Evolutionary conservation across 768 basidiomycete species (phyloP).

Genomic region (Russula dissimulans): DNA sequence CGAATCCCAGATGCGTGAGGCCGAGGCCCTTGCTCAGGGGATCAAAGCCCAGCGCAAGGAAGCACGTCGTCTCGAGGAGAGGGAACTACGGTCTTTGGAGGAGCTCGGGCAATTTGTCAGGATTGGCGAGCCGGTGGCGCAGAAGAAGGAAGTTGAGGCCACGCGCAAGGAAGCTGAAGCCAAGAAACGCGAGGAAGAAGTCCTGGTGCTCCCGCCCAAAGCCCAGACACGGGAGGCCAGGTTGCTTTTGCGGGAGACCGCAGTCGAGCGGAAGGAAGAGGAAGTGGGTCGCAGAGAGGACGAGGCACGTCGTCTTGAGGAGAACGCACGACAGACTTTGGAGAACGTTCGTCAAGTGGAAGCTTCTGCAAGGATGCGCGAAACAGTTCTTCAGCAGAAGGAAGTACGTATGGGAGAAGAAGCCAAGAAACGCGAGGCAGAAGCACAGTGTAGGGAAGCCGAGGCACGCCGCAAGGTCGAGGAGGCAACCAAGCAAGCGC

Average conservation of each 20-base stretch:
- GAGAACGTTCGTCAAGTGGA: slow-evolving; percentile 15
- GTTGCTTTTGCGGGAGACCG: background rate
- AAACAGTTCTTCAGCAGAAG: background rate
- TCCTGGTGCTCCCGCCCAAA: slow-evolving; percentile 12
- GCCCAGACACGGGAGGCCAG: slow-evolving; percentile 18
- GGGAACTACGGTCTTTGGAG: no score
- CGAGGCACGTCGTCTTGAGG: slow-evolving; percentile 23
- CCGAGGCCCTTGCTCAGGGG: slow-evolving; percentile 5
- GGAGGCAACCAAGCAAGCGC: no score
- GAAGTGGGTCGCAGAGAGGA: slow-evolving; percentile 20
- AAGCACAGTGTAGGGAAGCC: no score
- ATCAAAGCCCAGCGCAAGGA: no score
- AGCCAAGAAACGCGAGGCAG: no score
- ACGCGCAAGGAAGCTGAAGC: no score
- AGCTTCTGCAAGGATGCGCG: background rate
- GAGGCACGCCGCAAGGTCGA: no score
- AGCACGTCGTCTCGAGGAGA: no score
- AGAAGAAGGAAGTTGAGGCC: no score
- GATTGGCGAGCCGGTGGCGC: no score
- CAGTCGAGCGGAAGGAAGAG: slow-evolving; percentile 18
- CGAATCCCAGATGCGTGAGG: slow-evolving; percentile 27
- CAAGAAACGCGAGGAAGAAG: slow-evolving; percentile 17
- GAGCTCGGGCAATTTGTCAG: slow-evolving; percentile 20
- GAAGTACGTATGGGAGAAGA: background rate
- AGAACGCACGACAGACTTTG: slow-evolving; percentile 18